Percentiles rank a stretch among this genome's conserved stretches.
Evolutionary conservation across 192 early-diverging fungal species (phyloP).

Genomic region (Rhizoclosmatium sp.): DNA sequence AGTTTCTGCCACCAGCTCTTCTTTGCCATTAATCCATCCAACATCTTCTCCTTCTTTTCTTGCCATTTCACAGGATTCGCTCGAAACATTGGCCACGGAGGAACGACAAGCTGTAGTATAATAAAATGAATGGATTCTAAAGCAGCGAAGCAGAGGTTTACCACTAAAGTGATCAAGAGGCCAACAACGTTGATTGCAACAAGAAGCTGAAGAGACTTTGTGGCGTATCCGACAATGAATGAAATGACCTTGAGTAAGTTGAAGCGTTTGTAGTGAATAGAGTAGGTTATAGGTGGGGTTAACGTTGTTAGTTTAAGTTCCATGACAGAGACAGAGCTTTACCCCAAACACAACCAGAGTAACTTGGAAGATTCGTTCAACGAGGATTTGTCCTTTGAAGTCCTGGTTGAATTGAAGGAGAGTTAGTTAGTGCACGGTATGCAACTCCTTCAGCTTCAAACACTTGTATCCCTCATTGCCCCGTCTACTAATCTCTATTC

Average conservation of each 20-base stretch:
- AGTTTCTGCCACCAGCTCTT: conserved; percentile 25
- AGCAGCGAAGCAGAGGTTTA: not conserved
- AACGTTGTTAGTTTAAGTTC: not conserved
- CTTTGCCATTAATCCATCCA: not conserved
- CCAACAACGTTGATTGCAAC: conserved; percentile 26
- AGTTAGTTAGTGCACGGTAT: not conserved
- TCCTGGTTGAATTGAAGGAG: conserved; percentile 7
- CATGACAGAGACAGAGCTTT: not conserved
- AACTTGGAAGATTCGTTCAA: conserved; percentile 23
- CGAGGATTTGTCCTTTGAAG: conserved; percentile 28
- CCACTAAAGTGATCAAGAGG: conserved; percentile 14
- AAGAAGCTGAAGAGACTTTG: conserved; percentile 17
- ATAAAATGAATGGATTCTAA: conserved; percentile 9
- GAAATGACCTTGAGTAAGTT: not conserved
- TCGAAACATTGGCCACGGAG: conserved; percentile 32
- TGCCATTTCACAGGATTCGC: conserved; percentile 25
- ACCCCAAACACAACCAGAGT: conserved; percentile 22
- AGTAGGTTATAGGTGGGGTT: not conserved
- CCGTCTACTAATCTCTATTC: too few relatives aligned
- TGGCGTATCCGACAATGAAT: conserved; percentile 20
- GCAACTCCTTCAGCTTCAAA: too few relatives aligned
- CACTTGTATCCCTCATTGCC: too few relatives aligned
- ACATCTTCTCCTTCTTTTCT: conserved; percentile 1
- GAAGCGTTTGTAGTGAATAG: not conserved
- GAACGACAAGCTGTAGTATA: conserved; percentile 11